These are phyloP conservation scores for Leccinum longicurvipes DNA, from an alignment of 768 basidiomycete genomes.

Conservation along the genomic window DNA sequence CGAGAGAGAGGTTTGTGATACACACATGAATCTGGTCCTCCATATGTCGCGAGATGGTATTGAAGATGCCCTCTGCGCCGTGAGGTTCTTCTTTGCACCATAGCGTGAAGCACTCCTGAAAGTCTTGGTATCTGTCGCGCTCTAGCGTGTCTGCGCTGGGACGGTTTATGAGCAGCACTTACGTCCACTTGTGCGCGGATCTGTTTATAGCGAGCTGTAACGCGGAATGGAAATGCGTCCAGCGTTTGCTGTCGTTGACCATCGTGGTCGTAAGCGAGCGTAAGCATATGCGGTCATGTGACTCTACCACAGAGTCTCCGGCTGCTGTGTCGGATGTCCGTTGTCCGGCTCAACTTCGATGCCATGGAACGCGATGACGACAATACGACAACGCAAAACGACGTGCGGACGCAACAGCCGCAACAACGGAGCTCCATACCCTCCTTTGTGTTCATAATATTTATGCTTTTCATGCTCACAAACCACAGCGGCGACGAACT, in stretches of 20 bases:
- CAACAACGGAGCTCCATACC: conserved; percentile 61
- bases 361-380: conserved; percentile 32
- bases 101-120: conserved; percentile 61
- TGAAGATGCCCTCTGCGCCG: conserved; percentile 56
- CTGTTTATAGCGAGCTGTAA: conserved; percentile 50
- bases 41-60: conserved; percentile 67
- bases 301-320: neutral
- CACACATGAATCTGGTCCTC: conserved; percentile 54
- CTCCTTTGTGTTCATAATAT: conserved; percentile 68
- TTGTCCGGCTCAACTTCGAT: neutral
- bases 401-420: conserved; percentile 23
- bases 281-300: neutral
- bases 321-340: neutral
- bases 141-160: neutral
- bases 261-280: neutral
- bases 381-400: conserved; percentile 9
- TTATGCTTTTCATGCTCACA: conserved; percentile 77
- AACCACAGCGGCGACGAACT: conserved; percentile 71
- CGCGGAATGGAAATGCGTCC: conserved; percentile 49
- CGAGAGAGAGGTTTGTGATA: neutral
- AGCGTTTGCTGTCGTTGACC: conserved; percentile 45
- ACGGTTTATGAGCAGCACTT: neutral
- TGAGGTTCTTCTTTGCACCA: conserved; percentile 67
- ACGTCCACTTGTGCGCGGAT: conserved; percentile 41
- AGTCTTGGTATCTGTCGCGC: conserved; percentile 43